These are phyloP conservation scores for Dactylellina haptotyla DNA, from an alignment of 2,329 filamentous ascomycete species.

Conservation along the genomic window DNA sequence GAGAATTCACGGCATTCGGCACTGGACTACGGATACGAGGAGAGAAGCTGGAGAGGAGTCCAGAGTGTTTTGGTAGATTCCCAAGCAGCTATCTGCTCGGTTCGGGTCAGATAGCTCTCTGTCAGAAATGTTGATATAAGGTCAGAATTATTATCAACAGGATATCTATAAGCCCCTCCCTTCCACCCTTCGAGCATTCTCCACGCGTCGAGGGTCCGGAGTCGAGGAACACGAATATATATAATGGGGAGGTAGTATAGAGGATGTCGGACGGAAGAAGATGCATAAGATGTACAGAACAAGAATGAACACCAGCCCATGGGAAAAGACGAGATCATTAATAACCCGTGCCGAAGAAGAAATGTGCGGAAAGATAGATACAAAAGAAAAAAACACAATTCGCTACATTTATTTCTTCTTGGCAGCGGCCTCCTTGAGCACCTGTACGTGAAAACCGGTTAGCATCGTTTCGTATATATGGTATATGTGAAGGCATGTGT, in stretches of 20 bases:
- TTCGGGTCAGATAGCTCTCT: no score
- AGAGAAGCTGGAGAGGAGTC: not conserved
- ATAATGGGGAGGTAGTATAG: slow-evolving; percentile 36
- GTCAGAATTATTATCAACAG: slow-evolving; percentile 52
- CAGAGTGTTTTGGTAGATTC: slow-evolving; percentile 4
- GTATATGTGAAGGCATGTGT: no score
- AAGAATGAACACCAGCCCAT: slow-evolving; percentile 56
- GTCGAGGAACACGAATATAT: slow-evolving; percentile 29
- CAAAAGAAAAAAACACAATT: slow-evolving; percentile 39
- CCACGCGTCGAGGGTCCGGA: slow-evolving; percentile 37
- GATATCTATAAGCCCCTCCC: slow-evolving; percentile 35
- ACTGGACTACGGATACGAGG: slow-evolving; percentile 5
- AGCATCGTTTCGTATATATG: not conserved
- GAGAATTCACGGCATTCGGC: not conserved
- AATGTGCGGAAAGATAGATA: slow-evolving; percentile 54
- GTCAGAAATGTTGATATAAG: slow-evolving; percentile 42
- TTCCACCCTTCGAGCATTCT: slow-evolving; percentile 39
- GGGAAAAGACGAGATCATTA: slow-evolving; percentile 53
- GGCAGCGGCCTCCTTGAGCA: slow-evolving; percentile 58
- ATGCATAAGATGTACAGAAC: slow-evolving; percentile 53
- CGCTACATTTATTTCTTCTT: slow-evolving; percentile 57
- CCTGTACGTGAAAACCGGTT: slow-evolving; percentile 47
- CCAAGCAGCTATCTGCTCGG: no score
- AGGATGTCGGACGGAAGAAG: slow-evolving; percentile 44
- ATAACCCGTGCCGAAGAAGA: slow-evolving; percentile 55